Evolutionary conservation across 2,329 filamentous ascomycete genomes (phyloP).

Genomic region (Rhynchosporium agropyri): DNA sequence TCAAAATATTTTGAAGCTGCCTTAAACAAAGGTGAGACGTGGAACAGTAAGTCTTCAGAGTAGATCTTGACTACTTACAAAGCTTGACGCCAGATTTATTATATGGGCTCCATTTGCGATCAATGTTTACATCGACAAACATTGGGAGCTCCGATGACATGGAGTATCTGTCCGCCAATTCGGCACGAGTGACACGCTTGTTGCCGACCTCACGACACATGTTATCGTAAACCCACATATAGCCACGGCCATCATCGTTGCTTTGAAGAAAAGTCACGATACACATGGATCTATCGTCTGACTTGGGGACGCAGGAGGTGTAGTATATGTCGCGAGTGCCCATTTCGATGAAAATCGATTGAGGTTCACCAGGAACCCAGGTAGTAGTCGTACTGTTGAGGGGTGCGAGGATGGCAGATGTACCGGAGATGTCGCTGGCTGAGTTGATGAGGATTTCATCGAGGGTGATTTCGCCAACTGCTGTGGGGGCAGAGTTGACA

Average conservation of each 20-base stretch:
- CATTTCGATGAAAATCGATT: background rate
- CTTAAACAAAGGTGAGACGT: background rate
- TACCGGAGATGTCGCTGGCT: background rate
- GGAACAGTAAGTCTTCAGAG: background rate
- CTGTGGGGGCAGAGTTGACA: background rate
- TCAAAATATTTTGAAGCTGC: background rate
- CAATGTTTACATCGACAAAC: background rate
- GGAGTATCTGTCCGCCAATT: background rate
- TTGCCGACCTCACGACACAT: background rate
- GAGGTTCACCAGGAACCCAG: background rate
- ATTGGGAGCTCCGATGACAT: background rate
- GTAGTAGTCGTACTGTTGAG: background rate
- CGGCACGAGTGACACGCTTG: background rate
- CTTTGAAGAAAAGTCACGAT: background rate
- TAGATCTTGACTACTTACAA: background rate
- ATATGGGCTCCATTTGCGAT: background rate
- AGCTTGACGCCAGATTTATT: background rate
- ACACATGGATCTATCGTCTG: background rate
- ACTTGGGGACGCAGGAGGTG: background rate
- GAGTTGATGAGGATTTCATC: background rate
- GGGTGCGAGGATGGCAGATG: background rate
- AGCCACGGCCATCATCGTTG: background rate
- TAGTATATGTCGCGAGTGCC: background rate
- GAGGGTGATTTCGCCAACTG: background rate
- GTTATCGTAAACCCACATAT: background rate